Evolutionary conservation across 768 basidiomycete genomes (phyloP).

Genomic region (Amanita molliuscula): DNA sequence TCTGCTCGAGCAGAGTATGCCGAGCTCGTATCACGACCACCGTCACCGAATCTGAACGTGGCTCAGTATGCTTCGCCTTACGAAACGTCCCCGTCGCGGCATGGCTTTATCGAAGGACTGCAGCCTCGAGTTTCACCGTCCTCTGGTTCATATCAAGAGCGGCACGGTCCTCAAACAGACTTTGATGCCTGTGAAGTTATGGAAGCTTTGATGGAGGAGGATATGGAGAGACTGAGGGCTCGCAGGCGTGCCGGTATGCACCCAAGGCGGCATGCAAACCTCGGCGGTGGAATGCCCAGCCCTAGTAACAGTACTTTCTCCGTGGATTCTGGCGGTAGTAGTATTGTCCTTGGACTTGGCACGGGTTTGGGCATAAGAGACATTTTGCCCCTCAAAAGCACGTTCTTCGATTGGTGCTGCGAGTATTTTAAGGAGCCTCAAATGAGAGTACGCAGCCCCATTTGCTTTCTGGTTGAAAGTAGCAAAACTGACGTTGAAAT

Average conservation of each 20-base stretch:
- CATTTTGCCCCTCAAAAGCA: constrained; percentile 81
- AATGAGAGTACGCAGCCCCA: constrained; percentile 67
- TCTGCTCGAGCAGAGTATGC: constrained; percentile 16
- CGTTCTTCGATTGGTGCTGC: constrained; percentile 91
- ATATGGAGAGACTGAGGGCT: constrained; percentile 83
- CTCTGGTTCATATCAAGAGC: constrained; percentile 22
- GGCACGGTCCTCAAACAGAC: constrained; percentile 28
- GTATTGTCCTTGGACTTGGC: constrained; percentile 66
- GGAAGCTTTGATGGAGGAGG: constrained; percentile 85
- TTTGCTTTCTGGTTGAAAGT: not conserved
- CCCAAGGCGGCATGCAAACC: constrained; percentile 26
- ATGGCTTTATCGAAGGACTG: constrained; percentile 8
- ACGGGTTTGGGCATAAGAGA: constrained; percentile 78
- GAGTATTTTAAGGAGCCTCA: constrained; percentile 99
- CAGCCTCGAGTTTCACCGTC: constrained; percentile 15
- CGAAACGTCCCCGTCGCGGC: constrained; percentile 15
- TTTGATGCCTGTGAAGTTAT: constrained; percentile 74
- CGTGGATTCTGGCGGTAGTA: constrained; percentile 56
- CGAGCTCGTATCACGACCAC: constrained; percentile 50
- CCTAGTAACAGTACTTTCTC: constrained; percentile 74
- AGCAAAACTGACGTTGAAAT: not conserved
- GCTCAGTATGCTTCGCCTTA: constrained; percentile 76
- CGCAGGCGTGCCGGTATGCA: constrained; percentile 39
- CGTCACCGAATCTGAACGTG: constrained; percentile 69
- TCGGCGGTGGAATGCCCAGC: constrained; percentile 41